Percentiles rank a stretch among this genome's conserved stretches.
Conservation (phyloP, 2,329 filamentous ascomycete species). For the Parasarocladium wereldwijsianum region DNA sequence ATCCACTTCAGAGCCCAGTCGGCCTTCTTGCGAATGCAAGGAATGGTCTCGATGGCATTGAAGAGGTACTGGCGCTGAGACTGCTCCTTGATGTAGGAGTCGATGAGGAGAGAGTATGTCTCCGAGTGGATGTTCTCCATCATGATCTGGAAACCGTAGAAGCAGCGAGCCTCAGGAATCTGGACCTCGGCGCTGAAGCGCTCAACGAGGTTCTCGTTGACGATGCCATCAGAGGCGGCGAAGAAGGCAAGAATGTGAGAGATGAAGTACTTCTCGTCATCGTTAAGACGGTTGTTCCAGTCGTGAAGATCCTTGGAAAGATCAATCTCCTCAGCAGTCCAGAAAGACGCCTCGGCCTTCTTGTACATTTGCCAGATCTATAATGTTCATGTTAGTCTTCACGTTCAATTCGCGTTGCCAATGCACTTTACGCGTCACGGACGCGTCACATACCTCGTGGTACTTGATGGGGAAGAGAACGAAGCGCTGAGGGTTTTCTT, state of each 20-base stretch:
- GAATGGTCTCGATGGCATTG: conserved; percentile 96
- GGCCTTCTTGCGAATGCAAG: conserved; percentile 96
- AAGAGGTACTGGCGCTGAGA: conserved; percentile 89
- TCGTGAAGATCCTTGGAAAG: conserved; percentile 97
- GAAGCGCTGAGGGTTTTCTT: conserved; percentile 92
- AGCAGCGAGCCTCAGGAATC: conserved; percentile 94
- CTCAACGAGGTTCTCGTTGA: conserved; percentile 98
- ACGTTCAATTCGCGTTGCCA: conserved; percentile 10
- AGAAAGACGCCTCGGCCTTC: conserved; percentile 98
- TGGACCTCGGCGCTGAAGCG: conserved; percentile 96
- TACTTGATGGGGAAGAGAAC: conserved; percentile 99
- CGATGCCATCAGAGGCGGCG: conserved; percentile 94
- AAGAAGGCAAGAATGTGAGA: conserved; percentile 99
- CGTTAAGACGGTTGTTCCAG: conserved; percentile 95
- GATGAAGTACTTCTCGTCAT: conserved; percentile 96
- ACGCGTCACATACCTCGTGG: conserved; percentile 70
- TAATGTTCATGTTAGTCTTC: conserved; percentile 21
- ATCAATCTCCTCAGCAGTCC: conserved; percentile 99
- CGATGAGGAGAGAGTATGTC: conserved; percentile 97
- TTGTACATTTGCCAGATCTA: conserved; percentile 99
- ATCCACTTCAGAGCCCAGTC: conserved; percentile 98
- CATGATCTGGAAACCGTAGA: conserved; percentile 99
- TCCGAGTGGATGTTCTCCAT: conserved; percentile 99
- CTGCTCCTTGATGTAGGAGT: conserved; percentile 98
- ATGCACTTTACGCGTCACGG: conserved; percentile 56